A percentile compares a stretch with the other conserved stretches of the same genome.
phyloP scores from a whole-genome alignment of 208 protist genomes.

The Naegleria lovaniensis region DNA sequence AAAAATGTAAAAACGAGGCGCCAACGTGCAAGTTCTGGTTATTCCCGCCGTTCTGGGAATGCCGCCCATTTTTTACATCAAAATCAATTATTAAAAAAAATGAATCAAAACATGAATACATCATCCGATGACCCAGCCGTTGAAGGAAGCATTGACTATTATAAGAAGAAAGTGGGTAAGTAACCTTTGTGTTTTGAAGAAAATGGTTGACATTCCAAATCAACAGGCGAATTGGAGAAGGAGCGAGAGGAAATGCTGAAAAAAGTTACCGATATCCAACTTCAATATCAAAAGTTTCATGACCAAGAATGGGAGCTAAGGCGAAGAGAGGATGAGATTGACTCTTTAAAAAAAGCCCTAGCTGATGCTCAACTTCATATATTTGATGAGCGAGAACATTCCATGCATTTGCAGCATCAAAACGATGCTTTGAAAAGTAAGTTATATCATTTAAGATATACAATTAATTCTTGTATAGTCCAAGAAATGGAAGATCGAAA shows the following conservation, averaged over 20 bases:
- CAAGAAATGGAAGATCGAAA: conserved; percentile 22
- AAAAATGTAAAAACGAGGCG: too few relatives aligned
- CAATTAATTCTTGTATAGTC: background rate
- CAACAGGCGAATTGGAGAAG: background rate
- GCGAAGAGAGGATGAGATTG: conserved; percentile 19
- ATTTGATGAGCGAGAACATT: conserved; percentile 15
- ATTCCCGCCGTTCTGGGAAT: too few relatives aligned
- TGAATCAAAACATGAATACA: background rate
- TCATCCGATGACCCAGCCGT: background rate
- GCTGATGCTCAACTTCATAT: conserved; percentile 5
- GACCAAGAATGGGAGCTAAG: conserved; percentile 13
- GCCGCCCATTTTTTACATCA: too few relatives aligned
- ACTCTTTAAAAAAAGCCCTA: background rate
- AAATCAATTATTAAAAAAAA: background rate
- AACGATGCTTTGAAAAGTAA: background rate
- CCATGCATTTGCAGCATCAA: conserved; percentile 18
- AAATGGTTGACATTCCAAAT: background rate
- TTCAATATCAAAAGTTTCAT: conserved; percentile 1
- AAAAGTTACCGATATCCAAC: background rate
- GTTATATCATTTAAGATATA: too few relatives aligned
- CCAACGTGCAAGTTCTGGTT: too few relatives aligned
- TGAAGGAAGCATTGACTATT: background rate
- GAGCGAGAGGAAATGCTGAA: background rate
- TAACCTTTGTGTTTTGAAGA: too few relatives aligned
- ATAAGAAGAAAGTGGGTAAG: background rate